Conservation (phyloP, 129 eudicot genomes). For the Centrapalus pauciflorus region DNA sequence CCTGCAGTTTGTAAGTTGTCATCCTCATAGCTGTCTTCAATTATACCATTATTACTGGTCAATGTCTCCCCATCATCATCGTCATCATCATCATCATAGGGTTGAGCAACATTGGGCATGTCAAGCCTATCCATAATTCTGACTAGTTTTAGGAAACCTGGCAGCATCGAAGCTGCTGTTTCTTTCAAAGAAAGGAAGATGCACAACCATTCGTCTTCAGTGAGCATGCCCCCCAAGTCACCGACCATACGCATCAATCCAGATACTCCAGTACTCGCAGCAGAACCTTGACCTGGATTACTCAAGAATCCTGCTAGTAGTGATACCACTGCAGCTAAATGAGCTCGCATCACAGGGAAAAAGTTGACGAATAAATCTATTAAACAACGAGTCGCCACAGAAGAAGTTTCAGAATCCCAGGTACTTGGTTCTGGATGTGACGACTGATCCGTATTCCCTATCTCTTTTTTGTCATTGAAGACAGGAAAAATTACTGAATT, state of each 20-base stretch:
- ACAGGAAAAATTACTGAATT: conserved; percentile 62
- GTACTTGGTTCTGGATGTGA: conserved; percentile 29
- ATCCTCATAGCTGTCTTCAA: conserved; percentile 54
- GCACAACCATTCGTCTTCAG: conserved; percentile 83
- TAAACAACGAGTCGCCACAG: conserved; percentile 79
- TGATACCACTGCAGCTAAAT: conserved; percentile 50
- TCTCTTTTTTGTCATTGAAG: conserved; percentile 50
- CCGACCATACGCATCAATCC: conserved; percentile 71
- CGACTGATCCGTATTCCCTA: conserved; percentile 22
- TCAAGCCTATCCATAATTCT: conserved; percentile 62
- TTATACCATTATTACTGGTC: conserved; percentile 30
- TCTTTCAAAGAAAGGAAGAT: conserved; percentile 63
- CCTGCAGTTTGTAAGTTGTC: conserved; percentile 79
- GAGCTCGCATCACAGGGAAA: conserved; percentile 55
- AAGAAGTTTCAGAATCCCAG: conserved; percentile 90
- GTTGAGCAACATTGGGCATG: conserved; percentile 43
- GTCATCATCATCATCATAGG: conserved; percentile 19
- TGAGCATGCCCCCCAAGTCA: conserved; percentile 57
- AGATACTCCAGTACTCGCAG: conserved; percentile 72
- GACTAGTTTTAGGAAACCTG: conserved; percentile 56
- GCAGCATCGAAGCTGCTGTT: conserved; percentile 53
- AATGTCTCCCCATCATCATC: conserved; percentile 33
- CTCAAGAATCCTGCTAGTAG: conserved; percentile 51
- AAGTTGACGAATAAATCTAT: conserved; percentile 67
- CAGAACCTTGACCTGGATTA: conserved; percentile 72